phyloP scores from a whole-genome alignment of 441 rosid genomes.

The Populus hybrid region DNA sequence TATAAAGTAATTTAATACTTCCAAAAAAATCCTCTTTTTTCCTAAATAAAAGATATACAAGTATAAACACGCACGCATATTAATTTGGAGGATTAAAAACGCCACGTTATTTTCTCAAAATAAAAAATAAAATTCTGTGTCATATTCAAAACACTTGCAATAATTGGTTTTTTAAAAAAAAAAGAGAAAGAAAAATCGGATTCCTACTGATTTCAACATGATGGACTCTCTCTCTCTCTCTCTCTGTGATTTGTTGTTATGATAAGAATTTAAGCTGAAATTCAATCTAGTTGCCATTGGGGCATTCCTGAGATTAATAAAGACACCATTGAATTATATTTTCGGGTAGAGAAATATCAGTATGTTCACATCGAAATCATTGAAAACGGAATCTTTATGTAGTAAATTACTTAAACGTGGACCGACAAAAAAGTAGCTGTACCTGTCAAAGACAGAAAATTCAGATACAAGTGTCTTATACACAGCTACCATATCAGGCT shows the following conservation, averaged over 20 bases:
- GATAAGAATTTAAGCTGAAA: too few relatives aligned
- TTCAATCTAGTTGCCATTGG: not conserved
- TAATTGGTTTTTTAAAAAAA: too few relatives aligned
- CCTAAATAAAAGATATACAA: too few relatives aligned
- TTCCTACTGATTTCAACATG: not conserved
- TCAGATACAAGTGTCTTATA: conserved; percentile 71
- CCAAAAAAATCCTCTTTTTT: not conserved
- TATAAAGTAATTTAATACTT: not conserved
- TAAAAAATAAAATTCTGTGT: too few relatives aligned
- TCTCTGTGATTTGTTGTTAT: not conserved
- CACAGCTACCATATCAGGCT: conserved; percentile 66
- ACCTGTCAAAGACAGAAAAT: conserved; percentile 87
- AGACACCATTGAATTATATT: not conserved
- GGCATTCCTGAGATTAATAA: not conserved
- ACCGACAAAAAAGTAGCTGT: not conserved
- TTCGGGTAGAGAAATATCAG: not conserved
- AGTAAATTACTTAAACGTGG: not conserved
- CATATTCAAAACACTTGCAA: not conserved
- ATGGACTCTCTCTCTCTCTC: too few relatives aligned
- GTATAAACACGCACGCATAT: too few relatives aligned
- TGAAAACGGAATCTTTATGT: not conserved
- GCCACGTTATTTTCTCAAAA: too few relatives aligned
- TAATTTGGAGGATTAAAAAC: not conserved
- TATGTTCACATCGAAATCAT: not conserved
- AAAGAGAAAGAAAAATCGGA: not conserved